Conservation (phyloP, 2,329 filamentous ascomycete genomes). For the Ascochyta koolunga region DNA sequence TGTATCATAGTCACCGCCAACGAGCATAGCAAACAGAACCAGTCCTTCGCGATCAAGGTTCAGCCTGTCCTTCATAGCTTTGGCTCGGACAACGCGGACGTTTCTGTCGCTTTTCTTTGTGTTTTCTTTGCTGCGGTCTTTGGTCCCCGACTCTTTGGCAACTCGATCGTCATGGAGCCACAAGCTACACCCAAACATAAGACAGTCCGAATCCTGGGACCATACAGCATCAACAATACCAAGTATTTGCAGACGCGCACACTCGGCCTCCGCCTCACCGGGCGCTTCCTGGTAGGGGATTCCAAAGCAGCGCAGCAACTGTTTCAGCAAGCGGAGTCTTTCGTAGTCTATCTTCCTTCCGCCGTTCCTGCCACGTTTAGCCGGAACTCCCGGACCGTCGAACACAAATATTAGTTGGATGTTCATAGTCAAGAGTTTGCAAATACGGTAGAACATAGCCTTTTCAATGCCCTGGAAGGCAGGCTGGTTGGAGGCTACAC, state of each 20-base stretch:
- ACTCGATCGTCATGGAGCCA: constrained; percentile 48
- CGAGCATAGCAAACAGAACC: constrained; percentile 50
- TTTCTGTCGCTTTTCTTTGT: constrained; percentile 39
- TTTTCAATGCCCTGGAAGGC: constrained; percentile 53
- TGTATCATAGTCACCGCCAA: constrained; percentile 51
- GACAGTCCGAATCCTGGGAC: constrained; percentile 54
- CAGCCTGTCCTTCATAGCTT: constrained; percentile 32
- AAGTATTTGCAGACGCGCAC: constrained; percentile 51
- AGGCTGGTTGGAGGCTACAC: constrained; percentile 32
- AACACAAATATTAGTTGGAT: constrained; percentile 62
- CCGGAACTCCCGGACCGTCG: constrained; percentile 56
- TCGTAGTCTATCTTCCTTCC: constrained; percentile 44
- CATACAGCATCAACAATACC: constrained; percentile 58
- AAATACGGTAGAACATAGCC: constrained; percentile 49
- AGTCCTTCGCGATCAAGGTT: constrained; percentile 46
- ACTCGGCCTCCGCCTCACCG: constrained; percentile 58
- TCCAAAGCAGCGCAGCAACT: constrained; percentile 47
- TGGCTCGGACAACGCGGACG: constrained; percentile 41
- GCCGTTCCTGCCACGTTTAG: constrained; percentile 42
- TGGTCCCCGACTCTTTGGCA: constrained; percentile 29
- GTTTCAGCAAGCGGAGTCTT: constrained; percentile 41
- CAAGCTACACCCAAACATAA: constrained; percentile 56
- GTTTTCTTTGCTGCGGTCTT: constrained; percentile 33
- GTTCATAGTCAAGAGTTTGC: constrained; percentile 56
- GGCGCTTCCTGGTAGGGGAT: constrained; percentile 54